These are phyloP conservation scores for Cucurbita pepo DNA, from an alignment of 306 rosid species.

Conservation along the genomic window DNA sequence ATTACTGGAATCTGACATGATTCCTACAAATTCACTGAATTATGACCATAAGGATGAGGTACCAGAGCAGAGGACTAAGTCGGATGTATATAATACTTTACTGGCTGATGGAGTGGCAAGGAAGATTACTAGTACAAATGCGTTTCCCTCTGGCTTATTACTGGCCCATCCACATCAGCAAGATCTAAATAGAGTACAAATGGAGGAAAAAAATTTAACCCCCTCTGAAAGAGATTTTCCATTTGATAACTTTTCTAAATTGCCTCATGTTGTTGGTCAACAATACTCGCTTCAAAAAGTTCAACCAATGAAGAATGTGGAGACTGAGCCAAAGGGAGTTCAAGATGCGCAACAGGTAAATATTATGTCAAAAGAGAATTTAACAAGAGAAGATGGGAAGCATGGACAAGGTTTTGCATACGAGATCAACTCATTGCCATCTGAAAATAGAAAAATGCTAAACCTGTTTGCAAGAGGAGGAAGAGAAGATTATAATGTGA, in stretches of 20 bases:
- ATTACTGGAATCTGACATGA: conserved; percentile 7
- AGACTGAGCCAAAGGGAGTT: conserved; percentile 14
- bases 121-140: conserved; percentile 19
- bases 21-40: conserved; percentile 19
- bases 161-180: conserved; percentile 18
- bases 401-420: conserved; percentile 17
- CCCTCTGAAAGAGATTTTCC: conserved; percentile 14
- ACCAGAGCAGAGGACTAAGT: conserved; percentile 6
- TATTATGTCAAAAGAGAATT: conserved; percentile 14
- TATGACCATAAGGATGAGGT: conserved; percentile 10
- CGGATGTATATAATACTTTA: conserved; percentile 10
- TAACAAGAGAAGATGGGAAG: conserved; percentile 9
- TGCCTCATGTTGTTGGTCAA: conserved; percentile 12
- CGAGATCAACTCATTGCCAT: conserved; percentile 4
- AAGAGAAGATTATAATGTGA: conserved; percentile 20
- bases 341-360: conserved; percentile 12
- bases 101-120: conserved; percentile 8
- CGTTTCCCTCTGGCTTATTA: conserved; percentile 16
- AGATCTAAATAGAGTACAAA: conserved; percentile 12
- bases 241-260: conserved; percentile 9
- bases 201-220: conserved; percentile 7
- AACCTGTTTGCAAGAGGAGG: conserved; percentile 19
- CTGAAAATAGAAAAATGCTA: conserved; percentile 10
- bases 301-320: conserved; percentile 20
- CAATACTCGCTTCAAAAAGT: conserved; percentile 17